A percentile compares a stretch with the other conserved stretches of the same genome.
Conservation (phyloP, 2,329 filamentous ascomycete species). For the Periconia sp. region DNA sequence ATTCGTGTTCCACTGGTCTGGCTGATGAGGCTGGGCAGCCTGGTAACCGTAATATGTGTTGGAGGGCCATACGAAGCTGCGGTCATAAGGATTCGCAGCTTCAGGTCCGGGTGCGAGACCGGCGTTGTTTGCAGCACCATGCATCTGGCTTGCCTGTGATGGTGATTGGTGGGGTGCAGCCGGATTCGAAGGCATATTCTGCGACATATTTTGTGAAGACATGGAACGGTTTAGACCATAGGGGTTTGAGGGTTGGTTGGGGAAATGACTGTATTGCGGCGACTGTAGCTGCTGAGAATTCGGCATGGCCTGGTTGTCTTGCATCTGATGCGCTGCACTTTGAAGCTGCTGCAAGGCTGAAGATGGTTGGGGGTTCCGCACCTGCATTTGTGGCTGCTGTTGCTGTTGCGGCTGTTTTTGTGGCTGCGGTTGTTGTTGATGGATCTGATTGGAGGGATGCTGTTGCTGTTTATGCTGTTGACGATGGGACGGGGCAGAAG, state of each 20-base stretch:
- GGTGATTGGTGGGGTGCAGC: constrained; percentile 16
- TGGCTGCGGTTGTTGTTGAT: constrained; percentile 12
- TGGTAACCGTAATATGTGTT: constrained; percentile 29
- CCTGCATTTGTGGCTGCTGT: constrained; percentile 6
- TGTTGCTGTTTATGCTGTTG: constrained; percentile 11
- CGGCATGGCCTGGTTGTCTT: background rate
- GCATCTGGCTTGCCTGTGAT: constrained; percentile 17
- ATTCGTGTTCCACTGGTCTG: constrained; percentile 28
- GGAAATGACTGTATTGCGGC: constrained; percentile 24
- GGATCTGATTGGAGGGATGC: constrained; percentile 5
- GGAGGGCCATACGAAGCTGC: constrained; percentile 29
- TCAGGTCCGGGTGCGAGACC: constrained; percentile 22
- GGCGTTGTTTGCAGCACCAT: constrained; percentile 6
- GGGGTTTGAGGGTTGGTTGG: constrained; percentile 19
- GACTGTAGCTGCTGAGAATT: constrained; percentile 8
- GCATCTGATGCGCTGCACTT: constrained; percentile 22
- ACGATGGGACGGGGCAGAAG: constrained; percentile 8
- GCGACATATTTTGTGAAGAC: constrained; percentile 8
- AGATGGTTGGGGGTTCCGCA: constrained; percentile 13
- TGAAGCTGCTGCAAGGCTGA: constrained; percentile 20
- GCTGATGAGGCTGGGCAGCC: constrained; percentile 18
- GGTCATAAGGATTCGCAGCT: constrained; percentile 21
- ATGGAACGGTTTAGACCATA: constrained; percentile 30
- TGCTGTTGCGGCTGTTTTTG: constrained; percentile 9
- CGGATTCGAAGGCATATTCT: constrained; percentile 7